Evolutionary conservation across 129 eudicot genomes (phyloP).

Genomic region (Deinandra increscens): DNA sequence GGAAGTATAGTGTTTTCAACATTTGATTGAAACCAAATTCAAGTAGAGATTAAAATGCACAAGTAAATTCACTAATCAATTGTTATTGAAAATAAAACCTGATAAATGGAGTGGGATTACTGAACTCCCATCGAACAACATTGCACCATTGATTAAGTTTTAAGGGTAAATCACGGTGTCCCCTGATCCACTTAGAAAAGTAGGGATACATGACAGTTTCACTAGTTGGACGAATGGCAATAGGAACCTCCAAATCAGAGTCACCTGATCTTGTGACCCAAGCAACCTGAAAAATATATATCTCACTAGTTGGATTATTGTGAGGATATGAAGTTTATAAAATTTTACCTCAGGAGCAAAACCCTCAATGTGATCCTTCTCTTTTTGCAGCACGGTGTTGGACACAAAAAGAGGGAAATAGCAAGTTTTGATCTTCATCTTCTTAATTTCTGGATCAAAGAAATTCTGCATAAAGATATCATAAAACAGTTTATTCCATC

Average conservation of each 20-base stretch:
- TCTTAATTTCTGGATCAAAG: conserved; percentile 83
- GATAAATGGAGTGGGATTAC: conserved; percentile 93
- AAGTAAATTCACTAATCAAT: not conserved
- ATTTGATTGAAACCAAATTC: not conserved
- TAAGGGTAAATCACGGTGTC: conserved; percentile 87
- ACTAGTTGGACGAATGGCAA: conserved; percentile 93
- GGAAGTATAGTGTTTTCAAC: not conserved
- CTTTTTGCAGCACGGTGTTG: conserved; percentile 64
- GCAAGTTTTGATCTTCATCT: conserved; percentile 79
- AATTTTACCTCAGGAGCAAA: conserved; percentile 91
- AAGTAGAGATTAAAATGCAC: not conserved
- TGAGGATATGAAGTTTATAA: not conserved
- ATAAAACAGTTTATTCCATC: conserved; percentile 7
- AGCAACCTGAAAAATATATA: conserved; percentile 58
- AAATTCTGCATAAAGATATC: conserved; percentile 45
- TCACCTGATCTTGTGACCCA: conserved; percentile 95
- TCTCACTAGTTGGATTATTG: not conserved
- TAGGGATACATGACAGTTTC: conserved; percentile 96
- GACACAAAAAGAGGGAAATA: conserved; percentile 92
- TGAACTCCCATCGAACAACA: conserved; percentile 96
- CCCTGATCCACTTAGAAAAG: conserved; percentile 89
- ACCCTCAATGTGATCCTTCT: conserved; percentile 94
- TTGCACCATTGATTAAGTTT: conserved; percentile 92
- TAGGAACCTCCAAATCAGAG: conserved; percentile 76
- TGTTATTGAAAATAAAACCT: conserved; percentile 40